A percentile compares a stretch with the other conserved stretches of the same genome.
Evolutionary conservation across 108 stramenopile species (phyloP).

Genomic region (Cylindrotheca closterium): DNA sequence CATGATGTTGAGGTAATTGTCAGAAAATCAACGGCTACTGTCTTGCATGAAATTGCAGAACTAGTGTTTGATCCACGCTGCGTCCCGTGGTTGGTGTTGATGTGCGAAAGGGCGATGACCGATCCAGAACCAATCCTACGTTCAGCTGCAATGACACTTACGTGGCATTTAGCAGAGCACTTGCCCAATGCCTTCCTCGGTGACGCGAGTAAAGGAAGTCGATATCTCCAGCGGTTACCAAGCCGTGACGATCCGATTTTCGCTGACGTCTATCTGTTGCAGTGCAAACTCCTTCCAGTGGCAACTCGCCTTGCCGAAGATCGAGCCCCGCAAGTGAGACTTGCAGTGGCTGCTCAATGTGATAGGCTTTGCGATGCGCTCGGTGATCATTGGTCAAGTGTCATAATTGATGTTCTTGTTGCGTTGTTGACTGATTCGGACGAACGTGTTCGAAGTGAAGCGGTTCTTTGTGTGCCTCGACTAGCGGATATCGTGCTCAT

Average conservation of each 20-base stretch:
- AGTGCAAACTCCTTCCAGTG: slow-evolving; percentile 88
- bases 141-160: slow-evolving; percentile 87
- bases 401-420: slow-evolving; percentile 86
- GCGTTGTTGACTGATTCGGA: slow-evolving; percentile 77
- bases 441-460: slow-evolving; percentile 83
- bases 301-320: slow-evolving; percentile 89
- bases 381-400: slow-evolving; percentile 89
- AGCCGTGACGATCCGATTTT: slow-evolving; percentile 81
- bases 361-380: slow-evolving; percentile 82
- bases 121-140: slow-evolving; percentile 88
- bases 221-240: slow-evolving; percentile 74
- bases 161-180: slow-evolving; percentile 89
- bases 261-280: slow-evolving; percentile 86
- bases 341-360: slow-evolving; percentile 88
- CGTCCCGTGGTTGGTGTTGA: slow-evolving; percentile 88
- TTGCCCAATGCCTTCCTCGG: slow-evolving; percentile 89
- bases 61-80: slow-evolving; percentile 76
- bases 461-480: slow-evolving; percentile 84
- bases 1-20: slow-evolving; percentile 90
- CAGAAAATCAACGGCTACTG: slow-evolving; percentile 82
- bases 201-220: slow-evolving; percentile 85
- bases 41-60: slow-evolving; percentile 88
- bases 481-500: slow-evolving; percentile 65
- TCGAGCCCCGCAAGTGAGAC: slow-evolving; percentile 70
- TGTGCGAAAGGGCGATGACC: slow-evolving; percentile 92